Percentiles rank a stretch among this genome's conserved stretches.
These are phyloP conservation scores for Suillus americanus DNA, from an alignment of 768 basidiomycete genomes.

Conservation along the genomic window DNA sequence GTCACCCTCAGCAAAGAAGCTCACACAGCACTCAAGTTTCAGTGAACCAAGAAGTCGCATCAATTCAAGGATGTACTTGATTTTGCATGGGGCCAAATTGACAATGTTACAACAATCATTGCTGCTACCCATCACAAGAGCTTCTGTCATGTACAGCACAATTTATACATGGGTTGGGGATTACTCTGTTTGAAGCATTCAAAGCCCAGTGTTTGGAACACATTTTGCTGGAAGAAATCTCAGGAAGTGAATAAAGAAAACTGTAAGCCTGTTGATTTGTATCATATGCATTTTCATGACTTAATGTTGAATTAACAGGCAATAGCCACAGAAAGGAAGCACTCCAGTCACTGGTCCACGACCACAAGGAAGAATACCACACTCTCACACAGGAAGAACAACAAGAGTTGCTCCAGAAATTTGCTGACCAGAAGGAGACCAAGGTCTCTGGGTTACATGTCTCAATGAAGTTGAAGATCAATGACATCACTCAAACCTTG, in stretches of 20 bases:
- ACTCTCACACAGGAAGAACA: background rate
- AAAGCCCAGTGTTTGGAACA: conserved; percentile 7
- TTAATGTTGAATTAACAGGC: background rate
- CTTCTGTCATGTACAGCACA: conserved; percentile 1
- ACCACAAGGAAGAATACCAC: background rate
- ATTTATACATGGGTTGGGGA: conserved; percentile 2
- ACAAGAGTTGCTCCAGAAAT: background rate
- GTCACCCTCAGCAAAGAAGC: conserved; percentile 1
- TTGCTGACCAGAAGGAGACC: background rate
- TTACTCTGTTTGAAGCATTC: background rate
- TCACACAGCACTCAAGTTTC: background rate
- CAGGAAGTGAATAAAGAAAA: background rate
- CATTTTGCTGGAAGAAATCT: conserved; percentile 11
- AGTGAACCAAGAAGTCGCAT: background rate
- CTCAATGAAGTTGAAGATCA: conserved; percentile 9
- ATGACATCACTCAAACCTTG: conserved; percentile 9
- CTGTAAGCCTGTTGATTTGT: background rate
- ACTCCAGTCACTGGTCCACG: background rate
- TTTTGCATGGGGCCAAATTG: conserved; percentile 6
- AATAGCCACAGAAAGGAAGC: background rate
- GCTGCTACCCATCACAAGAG: conserved; percentile 7
- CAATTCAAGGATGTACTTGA: conserved; percentile 7
- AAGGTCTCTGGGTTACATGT: background rate
- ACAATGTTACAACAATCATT: conserved; percentile 3
- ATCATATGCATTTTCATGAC: background rate